These are phyloP conservation scores for Mycena alexandri DNA, from an alignment of 768 basidiomycete genomes.

Conservation along the genomic window DNA sequence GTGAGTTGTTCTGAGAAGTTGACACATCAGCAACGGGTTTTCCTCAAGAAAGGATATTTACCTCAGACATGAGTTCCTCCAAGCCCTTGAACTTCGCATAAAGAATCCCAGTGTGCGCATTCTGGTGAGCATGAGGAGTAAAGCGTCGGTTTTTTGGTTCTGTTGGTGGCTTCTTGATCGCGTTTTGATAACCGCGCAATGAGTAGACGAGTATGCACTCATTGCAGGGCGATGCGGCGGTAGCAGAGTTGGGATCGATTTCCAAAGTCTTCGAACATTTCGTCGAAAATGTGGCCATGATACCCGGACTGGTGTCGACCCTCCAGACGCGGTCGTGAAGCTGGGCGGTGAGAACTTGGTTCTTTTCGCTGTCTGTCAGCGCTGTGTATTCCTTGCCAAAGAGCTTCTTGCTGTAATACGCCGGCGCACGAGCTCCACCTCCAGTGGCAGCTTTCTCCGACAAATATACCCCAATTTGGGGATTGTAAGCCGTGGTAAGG, in stretches of 20 bases:
- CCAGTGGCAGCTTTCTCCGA: background rate
- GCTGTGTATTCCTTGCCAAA: background rate
- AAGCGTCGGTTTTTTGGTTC: background rate
- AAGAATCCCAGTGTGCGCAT: background rate
- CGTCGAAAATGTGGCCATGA: conserved; percentile 17
- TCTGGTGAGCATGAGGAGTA: too few species aligned
- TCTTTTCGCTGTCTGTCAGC: background rate
- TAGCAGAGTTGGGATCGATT: background rate
- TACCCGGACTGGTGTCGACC: background rate
- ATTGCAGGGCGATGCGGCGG: background rate
- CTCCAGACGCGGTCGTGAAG: conserved; percentile 7
- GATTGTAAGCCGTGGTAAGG: background rate
- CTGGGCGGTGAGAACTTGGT: background rate
- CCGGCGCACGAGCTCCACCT: background rate
- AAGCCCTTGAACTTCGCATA: conserved; percentile 8
- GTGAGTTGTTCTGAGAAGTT: background rate
- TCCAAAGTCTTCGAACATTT: conserved; percentile 6
- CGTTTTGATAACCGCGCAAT: background rate
- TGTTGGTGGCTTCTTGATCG: background rate
- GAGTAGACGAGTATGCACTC: conserved; percentile 2
- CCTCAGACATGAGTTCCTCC: conserved; percentile 14
- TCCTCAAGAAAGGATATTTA: background rate
- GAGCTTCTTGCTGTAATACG: conserved; percentile 5
- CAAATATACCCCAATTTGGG: background rate
- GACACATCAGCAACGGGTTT: background rate